Base-by-base conservation (phyloP, 148 eudicot genomes). In the Rhododendron ferrugineum region DNA sequence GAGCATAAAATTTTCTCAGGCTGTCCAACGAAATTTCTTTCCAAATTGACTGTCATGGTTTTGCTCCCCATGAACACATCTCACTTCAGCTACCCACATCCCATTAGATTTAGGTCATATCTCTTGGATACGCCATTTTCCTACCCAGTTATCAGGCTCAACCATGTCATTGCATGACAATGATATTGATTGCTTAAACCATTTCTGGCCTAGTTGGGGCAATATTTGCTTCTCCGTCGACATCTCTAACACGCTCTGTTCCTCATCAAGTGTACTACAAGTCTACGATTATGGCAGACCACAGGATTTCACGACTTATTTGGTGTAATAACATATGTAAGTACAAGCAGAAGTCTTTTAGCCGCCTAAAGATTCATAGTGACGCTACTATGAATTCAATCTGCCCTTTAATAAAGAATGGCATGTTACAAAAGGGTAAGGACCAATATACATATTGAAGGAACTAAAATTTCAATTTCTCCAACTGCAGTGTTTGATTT, bases 71-170 rank as follows among this genome's bases (percentile, higher is more conserved):
- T 68, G 16, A 68, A 68, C 74, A 68, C 16, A 30, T 68, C 74
- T 58, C 44, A 80, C 44, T 80, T 80, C 68, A 80, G 42, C 83
- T 26, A 56, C 83, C 42, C 66, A 54, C 66, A 64, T 64, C 70
- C 26, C 70, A 58, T 8, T 62, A 62, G 68, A 23, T 23, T 62
- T 23, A 6, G 68, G 28, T 62, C 68, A 7, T 58, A 58, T 58
- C n/a, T 6, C n/a, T 20, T 6, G 66, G n/a, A 5, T 58, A 58
- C 9, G 66, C 10, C 26, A 58, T 58, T 58, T 58, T 58, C 66
- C 66, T 20, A 56, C 22, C 6, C n/a, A 58, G 20, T 22, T 62
- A 62, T 62, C 28, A 5, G n/a, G 66, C 66, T 58, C 66, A 58
- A 62, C 10, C 7, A 7, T 62, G 23, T 62, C 68, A 23, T 23